Evolutionary conservation across 192 early-diverging fungal species (phyloP).

Genomic region (Podila clonocystis): DNA sequence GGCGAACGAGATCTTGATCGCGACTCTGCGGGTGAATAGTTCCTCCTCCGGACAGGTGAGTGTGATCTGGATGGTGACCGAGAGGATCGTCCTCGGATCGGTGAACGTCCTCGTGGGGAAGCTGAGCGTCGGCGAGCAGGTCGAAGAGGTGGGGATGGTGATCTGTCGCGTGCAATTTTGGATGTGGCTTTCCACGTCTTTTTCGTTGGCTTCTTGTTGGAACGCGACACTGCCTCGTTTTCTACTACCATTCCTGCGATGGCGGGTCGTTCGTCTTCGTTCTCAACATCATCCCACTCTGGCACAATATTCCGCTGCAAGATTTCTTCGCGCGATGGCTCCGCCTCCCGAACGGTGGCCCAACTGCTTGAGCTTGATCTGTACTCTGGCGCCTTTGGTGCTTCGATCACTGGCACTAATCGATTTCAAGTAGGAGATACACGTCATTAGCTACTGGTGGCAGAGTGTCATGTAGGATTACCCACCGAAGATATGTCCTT

Average conservation of each 20-base stretch:
- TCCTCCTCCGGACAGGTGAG: constrained; percentile 6
- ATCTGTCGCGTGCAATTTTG: constrained; percentile 13
- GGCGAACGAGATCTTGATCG: constrained; percentile 19
- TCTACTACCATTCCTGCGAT: constrained; percentile 49
- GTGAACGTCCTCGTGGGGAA: constrained; percentile 8
- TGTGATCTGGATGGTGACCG: constrained; percentile 16
- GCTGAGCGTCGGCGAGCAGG: neutral
- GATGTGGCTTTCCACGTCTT: constrained; percentile 6
- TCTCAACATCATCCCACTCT: constrained; percentile 52
- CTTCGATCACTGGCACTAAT: constrained; percentile 26
- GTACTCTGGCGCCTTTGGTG: constrained; percentile 23
- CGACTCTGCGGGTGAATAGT: constrained; percentile 2
- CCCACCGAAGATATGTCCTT: neutral
- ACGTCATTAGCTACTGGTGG: no score
- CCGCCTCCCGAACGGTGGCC: constrained; percentile 36
- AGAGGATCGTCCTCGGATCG: constrained; percentile 2
- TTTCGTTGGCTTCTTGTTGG: constrained; percentile 12
- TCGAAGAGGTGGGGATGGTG: constrained; percentile 1
- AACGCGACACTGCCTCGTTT: constrained; percentile 24
- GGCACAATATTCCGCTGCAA: constrained; percentile 37
- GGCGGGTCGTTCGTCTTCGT: constrained; percentile 42
- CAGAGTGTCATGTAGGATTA: no score
- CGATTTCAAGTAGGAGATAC: neutral
- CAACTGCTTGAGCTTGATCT: constrained; percentile 45
- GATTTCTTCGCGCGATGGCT: constrained; percentile 19